A percentile compares a stretch with the other conserved stretches of the same genome.
Evolutionary conservation across 2,329 filamentous ascomycete species (phyloP).

Genomic region (Aspergillus latus): DNA sequence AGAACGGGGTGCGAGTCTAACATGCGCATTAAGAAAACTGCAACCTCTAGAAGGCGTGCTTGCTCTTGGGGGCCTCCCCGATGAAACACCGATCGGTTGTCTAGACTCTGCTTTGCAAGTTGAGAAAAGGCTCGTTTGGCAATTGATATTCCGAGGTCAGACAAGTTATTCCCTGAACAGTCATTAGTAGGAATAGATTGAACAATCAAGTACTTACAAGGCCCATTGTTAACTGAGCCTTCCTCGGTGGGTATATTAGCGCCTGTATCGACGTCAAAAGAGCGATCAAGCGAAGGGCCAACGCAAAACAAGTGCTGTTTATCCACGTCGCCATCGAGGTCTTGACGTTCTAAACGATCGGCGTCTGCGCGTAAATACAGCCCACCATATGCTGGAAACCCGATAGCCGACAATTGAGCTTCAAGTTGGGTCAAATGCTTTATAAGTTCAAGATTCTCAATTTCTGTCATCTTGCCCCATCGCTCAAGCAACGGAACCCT

Average conservation of each 20-base stretch:
- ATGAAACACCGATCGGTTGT: background rate
- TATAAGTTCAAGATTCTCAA: conserved; percentile 25
- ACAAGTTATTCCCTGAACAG: background rate
- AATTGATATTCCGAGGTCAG: background rate
- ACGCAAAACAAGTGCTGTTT: background rate
- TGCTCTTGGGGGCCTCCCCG: too few species aligned
- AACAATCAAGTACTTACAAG: background rate
- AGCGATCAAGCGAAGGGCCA: background rate
- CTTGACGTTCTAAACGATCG: background rate
- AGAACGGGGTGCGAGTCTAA: conserved; percentile 3
- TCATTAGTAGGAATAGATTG: background rate
- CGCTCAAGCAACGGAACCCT: conserved; percentile 33
- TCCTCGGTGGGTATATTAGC: background rate
- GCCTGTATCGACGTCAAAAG: conserved; percentile 1
- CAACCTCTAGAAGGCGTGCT: background rate
- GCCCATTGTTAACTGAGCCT: background rate
- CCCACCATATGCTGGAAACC: conserved; percentile 27
- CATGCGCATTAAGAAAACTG: background rate
- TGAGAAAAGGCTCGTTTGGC: background rate
- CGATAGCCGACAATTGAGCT: conserved; percentile 22
- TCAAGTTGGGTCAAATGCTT: conserved; percentile 25
- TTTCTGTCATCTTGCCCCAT: conserved; percentile 25
- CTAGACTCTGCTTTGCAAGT: background rate
- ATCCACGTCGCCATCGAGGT: background rate
- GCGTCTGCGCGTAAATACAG: conserved; percentile 19